These are phyloP conservation scores for Lipomyces orientalis DNA, from an alignment of 805 yeast genomes.

Conservation along the genomic window DNA sequence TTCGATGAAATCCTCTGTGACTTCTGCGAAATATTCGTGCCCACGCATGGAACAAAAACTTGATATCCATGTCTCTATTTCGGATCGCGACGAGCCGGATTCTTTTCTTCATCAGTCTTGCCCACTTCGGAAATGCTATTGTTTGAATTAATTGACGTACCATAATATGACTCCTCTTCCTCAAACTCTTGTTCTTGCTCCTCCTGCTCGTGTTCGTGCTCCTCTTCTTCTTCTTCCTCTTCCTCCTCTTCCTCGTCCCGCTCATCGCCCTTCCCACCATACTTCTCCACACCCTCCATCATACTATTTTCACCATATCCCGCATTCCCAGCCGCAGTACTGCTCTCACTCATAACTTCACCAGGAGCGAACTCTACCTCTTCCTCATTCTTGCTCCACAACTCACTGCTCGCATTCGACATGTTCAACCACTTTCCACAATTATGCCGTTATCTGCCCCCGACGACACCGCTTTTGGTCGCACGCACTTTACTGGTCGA, in stretches of 20 bases:
- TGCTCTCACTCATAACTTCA: background rate
- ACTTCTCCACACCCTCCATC: conserved; percentile 33
- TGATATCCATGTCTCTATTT: conserved; percentile 79
- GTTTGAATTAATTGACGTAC: conserved; percentile 8
- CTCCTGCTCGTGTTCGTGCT: conserved; percentile 26
- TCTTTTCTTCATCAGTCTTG: conserved; percentile 17
- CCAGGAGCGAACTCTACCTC: background rate
- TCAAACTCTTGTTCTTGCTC: conserved; percentile 34
- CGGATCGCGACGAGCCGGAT: conserved; percentile 47
- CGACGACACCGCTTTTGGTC: background rate
- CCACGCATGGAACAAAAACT: conserved; percentile 79
- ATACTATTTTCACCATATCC: conserved; percentile 10
- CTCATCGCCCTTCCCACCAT: background rate
- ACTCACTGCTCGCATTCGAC: background rate
- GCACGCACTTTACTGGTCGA: background rate
- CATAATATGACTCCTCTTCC: conserved; percentile 36
- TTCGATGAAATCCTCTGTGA: conserved; percentile 88
- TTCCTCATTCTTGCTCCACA: background rate
- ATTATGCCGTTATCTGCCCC: background rate
- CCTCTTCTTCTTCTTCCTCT: conserved; percentile 15
- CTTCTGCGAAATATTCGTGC: conserved; percentile 91
- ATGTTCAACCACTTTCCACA: background rate
- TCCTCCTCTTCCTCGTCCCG: conserved; percentile 13
- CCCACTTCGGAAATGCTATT: conserved; percentile 44
- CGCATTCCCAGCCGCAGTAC: background rate